Base-by-base conservation (phyloP, 164 flowering plant genomes). In the Aristolochia contorta region DNA sequence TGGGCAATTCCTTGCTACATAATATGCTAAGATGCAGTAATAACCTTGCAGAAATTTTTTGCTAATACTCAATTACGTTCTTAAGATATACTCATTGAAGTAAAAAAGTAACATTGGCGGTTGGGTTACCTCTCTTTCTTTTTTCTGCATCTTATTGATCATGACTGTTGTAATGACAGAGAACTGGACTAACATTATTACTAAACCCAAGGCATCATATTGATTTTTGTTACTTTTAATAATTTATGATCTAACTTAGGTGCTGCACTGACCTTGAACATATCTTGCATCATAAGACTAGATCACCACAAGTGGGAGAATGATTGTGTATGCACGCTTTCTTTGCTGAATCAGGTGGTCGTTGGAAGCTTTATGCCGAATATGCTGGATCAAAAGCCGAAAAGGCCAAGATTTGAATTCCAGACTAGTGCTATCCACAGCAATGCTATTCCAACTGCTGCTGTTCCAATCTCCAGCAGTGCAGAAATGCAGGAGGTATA, bases 341-440 rank as follows among this genome's bases (percentile, higher is more conserved):
- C 9, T 49, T 46, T 51, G 19, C 16, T 54, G 6, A 47, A 54
- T 47, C 79, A 94, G 99, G 85, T 94, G 54, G 96, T 94, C 10
- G 90, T 94, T 23, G 99, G 99, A 15, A 94, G 97, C 62, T 94
- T 94, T 73, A 74, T 94, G 58, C 74, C 91, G 1, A 85, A 83
- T 58, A 80, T 68, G 65, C 92, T 80, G 46, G 95, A 88, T 69
- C 95, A 75, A 65, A 90, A 84, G 72, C 78, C 82, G 12, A 91
- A 84, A 77, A 89, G 84, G 69, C 85, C 66, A 62, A 94, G 84
- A 69, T 49, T 73, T 0, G 93, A 85, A 0, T 37, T 68, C 18
- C 45, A 78, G 16, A 53, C 77, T 23, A 50, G 72, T 5, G 62
- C 67, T 5, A 53, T 53, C 24, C 54, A 21, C 12, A 20, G 14